Evolutionary conservation across 129 eudicot genomes (phyloP), one percentile per base, ranked within the genome.

Genomic region (Sambucus nigra): DNA sequence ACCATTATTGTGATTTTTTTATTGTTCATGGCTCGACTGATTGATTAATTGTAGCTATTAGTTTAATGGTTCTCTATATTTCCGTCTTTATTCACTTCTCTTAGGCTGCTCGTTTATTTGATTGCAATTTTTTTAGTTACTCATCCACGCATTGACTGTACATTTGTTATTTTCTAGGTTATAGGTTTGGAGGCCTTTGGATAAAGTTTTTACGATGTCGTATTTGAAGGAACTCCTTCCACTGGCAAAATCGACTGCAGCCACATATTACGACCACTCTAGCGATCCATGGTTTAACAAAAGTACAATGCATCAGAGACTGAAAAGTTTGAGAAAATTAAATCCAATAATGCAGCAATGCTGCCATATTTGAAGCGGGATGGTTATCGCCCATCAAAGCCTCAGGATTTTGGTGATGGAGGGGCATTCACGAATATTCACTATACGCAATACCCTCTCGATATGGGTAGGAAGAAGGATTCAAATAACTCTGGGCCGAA

Each of bases 371-470:
- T 75, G 40, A 84, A 81, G 6, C 69, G 92, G 25, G 81, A 87
- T n/a, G 82, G 71, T 18, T 88, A 80, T 60, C 68, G 80, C 63
- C 97, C 97, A 3, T 77, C 94, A 2, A 81, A 79, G 73, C 83
- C 86, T 1, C 88, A 89, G 54, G 88, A 89, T 50, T 89, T 70
- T 69, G 98, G 98, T 22, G 95, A 84, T 77, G 98, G 98, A 46
- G 98, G 95, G 50, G 98, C 98, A 0, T 89, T 84, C 26, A 95
- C 98, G 0, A 95, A 89, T 47, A 81, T n/a, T n/a, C 88, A 78
- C 20, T 79, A 76, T 68, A 94, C 98, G 3, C 98, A 89, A 55
- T 89, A 73, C 56, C 97, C 97, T 7, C 87, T 88, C 56, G 95
- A 79, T 35, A 82, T 89, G 93, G 97, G 97, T 40, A 78, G 95